These are phyloP conservation scores for Chlamydomonas incerta DNA, from an alignment of 139 green algal species.

Conservation along the genomic window DNA sequence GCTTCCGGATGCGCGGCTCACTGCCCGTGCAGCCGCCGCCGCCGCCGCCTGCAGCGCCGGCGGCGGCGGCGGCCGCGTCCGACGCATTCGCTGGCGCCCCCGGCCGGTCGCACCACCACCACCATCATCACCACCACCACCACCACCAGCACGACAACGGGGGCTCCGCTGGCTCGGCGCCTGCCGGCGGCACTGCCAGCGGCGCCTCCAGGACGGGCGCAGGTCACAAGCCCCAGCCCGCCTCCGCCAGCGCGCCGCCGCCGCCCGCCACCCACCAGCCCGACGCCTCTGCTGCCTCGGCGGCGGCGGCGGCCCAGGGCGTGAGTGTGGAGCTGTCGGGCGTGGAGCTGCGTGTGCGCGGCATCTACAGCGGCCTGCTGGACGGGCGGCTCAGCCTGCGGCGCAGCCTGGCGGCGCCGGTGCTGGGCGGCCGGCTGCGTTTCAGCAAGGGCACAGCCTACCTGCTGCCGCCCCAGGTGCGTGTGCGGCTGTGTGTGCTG, in stretches of 20 bases:
- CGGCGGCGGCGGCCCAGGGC: background rate
- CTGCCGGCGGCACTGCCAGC: no score
- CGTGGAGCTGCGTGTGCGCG: constrained; percentile 79
- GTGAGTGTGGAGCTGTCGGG: constrained; percentile 59
- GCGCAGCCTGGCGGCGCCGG: constrained; percentile 68
- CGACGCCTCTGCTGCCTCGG: background rate
- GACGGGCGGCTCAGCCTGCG: constrained; percentile 71
- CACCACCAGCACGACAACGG: background rate
- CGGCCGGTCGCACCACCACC: background rate
- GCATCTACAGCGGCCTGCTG: constrained; percentile 76
- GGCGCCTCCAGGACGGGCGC: no score
- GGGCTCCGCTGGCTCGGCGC: no score
- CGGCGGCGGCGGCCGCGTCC: background rate
- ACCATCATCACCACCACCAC: background rate
- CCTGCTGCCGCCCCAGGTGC: constrained; percentile 62
- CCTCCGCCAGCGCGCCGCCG: background rate
- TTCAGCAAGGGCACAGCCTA: constrained; percentile 76
- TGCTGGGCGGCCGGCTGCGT: constrained; percentile 72
- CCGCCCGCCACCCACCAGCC: background rate
- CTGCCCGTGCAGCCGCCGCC: constrained; percentile 63
- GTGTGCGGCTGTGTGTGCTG: no score
- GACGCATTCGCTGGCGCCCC: background rate
- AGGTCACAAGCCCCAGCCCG: background rate
- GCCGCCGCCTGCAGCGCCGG: background rate
- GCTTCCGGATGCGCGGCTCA: constrained; percentile 67